These are phyloP conservation scores for Diatrype stigma DNA, from an alignment of 2,329 filamentous ascomycete species.

Conservation along the genomic window DNA sequence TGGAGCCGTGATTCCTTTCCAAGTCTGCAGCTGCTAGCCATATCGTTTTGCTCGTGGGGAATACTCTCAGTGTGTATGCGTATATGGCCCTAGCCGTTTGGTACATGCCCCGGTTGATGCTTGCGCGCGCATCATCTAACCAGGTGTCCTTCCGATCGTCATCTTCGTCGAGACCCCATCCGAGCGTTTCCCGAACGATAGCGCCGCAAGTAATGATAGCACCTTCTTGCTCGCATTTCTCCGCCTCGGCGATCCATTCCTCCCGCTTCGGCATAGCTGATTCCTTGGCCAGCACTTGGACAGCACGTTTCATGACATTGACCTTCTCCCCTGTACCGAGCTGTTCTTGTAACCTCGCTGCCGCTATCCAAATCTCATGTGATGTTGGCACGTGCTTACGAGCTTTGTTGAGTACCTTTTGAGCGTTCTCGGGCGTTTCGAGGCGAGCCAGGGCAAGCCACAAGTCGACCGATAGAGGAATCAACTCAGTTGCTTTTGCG, in stretches of 20 bases:
- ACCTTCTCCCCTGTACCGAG: slow-evolving; percentile 72
- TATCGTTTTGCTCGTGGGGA: slow-evolving; percentile 79
- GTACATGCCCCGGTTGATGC: slow-evolving; percentile 76
- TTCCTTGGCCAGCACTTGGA: slow-evolving; percentile 82
- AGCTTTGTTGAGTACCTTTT: slow-evolving; percentile 91
- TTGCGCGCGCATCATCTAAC: slow-evolving; percentile 86
- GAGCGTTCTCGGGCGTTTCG: slow-evolving; percentile 85
- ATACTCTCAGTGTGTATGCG: slow-evolving; percentile 83
- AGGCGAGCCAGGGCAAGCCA: slow-evolving; percentile 92
- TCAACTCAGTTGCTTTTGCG: slow-evolving; percentile 92
- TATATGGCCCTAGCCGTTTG: slow-evolving; percentile 93
- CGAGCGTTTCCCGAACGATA: slow-evolving; percentile 88
- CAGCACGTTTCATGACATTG: slow-evolving; percentile 91
- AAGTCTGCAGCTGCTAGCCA: slow-evolving; percentile 91
- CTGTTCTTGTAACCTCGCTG: slow-evolving; percentile 85
- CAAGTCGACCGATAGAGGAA: slow-evolving; percentile 87
- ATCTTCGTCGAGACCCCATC: slow-evolving; percentile 90
- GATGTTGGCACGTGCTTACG: slow-evolving; percentile 91
- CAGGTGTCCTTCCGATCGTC: slow-evolving; percentile 95
- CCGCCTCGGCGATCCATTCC: slow-evolving; percentile 93
- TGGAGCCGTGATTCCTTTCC: slow-evolving; percentile 82
- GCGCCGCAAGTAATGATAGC: slow-evolving; percentile 80
- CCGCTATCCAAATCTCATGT: slow-evolving; percentile 95
- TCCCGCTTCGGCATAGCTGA: slow-evolving; percentile 96
- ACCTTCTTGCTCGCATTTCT: slow-evolving; percentile 90